Conservation (phyloP, 1,139 yeast species). For the Geotrichum australiense region DNA sequence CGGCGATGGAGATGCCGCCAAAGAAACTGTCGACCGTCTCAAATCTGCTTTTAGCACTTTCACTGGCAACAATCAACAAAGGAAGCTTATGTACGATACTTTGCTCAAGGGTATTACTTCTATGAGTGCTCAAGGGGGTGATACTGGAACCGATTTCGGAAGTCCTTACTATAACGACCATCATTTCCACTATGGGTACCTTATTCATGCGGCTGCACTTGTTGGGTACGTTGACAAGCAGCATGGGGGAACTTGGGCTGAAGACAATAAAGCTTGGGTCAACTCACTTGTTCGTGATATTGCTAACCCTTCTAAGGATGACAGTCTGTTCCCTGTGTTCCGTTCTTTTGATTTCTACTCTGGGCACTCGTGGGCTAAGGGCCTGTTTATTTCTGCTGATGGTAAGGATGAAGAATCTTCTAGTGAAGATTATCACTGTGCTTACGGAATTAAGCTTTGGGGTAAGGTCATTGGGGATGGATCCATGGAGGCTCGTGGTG, state of each 20-base stretch:
- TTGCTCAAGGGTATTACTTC: slow-evolving; percentile 61
- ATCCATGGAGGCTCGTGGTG: slow-evolving; percentile 61
- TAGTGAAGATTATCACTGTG: slow-evolving; percentile 62
- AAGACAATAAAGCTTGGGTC: slow-evolving; percentile 53
- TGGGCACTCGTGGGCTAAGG: slow-evolving; percentile 80
- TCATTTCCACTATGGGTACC: slow-evolving; percentile 71
- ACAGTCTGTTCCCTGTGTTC: slow-evolving; percentile 59
- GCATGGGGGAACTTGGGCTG: slow-evolving; percentile 59
- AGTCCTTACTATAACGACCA: slow-evolving; percentile 64
- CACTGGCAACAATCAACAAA: slow-evolving; percentile 44
- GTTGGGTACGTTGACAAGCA: slow-evolving; percentile 54
- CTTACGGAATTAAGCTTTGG: slow-evolving; percentile 72
- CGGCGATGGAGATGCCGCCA: slow-evolving; percentile 17
- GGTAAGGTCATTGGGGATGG: slow-evolving; percentile 56
- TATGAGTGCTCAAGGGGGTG: slow-evolving; percentile 38
- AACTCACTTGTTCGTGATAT: slow-evolving; percentile 59
- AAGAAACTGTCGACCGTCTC: slow-evolving; percentile 41
- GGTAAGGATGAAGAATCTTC: slow-evolving; percentile 73
- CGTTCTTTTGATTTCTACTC: slow-evolving; percentile 69
- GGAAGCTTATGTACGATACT: slow-evolving; percentile 63
- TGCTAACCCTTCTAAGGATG: slow-evolving; percentile 51
- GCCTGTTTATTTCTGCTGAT: slow-evolving; percentile 59
- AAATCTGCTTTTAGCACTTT: slow-evolving; percentile 51
- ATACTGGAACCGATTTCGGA: slow-evolving; percentile 52
- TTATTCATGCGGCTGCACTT: slow-evolving; percentile 66